These are phyloP conservation scores for Cyclospora cayetanensis DNA, from an alignment of 169 alveolate species.

Conservation along the genomic window DNA sequence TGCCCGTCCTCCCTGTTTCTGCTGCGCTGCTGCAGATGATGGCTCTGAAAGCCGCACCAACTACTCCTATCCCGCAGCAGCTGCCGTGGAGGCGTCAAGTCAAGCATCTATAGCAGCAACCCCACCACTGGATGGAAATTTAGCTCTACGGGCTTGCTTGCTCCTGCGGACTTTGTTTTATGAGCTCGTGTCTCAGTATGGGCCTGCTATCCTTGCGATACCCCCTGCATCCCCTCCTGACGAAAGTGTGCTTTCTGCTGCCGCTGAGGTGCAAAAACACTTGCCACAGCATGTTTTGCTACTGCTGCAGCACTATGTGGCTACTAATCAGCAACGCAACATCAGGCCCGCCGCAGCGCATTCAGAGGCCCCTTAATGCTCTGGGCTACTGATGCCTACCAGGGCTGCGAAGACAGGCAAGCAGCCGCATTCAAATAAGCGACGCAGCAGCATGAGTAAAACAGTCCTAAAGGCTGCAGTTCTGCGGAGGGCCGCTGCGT, in stretches of 20 bases:
- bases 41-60: too few relatives aligned
- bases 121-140: neutral
- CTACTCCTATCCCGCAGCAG: too few relatives aligned
- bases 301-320: slow-evolving; percentile 49
- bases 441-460: too few relatives aligned
- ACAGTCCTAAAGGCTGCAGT: too few relatives aligned
- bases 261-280: slow-evolving; percentile 44
- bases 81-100: too few relatives aligned
- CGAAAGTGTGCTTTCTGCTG: neutral
- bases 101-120: slow-evolving; percentile 29
- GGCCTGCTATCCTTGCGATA: slow-evolving; percentile 14
- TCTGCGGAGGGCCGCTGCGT: too few relatives aligned
- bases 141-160: slow-evolving; percentile 16
- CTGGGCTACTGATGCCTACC: too few relatives aligned
- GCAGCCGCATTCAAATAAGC: too few relatives aligned
- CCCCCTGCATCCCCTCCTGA: slow-evolving; percentile 30
- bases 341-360: neutral
- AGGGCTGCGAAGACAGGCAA: too few relatives aligned
- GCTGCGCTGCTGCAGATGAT: too few relatives aligned
- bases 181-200: slow-evolving; percentile 13
- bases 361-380: too few relatives aligned
- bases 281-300: slow-evolving; percentile 41
- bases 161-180: slow-evolving; percentile 34
- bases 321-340: neutral
- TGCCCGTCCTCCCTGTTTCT: too few relatives aligned